phyloP scores from a whole-genome alignment of 1,284 basidiomycete genomes.

The Taiwanofungus camphoratus region DNA sequence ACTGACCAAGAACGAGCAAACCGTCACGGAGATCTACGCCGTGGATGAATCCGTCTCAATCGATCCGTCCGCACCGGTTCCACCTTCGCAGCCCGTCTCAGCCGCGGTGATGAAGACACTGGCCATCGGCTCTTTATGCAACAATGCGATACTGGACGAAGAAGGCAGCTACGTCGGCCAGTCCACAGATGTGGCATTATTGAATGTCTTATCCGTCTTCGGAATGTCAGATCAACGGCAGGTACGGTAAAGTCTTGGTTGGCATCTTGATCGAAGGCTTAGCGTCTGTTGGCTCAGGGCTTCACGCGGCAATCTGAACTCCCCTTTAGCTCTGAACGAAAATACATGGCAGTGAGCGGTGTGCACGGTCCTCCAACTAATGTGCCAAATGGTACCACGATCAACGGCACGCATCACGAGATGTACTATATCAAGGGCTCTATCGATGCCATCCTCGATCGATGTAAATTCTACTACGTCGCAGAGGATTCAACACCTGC shows the following conservation, averaged over 20 bases:
- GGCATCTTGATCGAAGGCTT: conserved; percentile 6
- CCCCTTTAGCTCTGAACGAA: conserved; percentile 90
- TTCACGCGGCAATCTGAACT: conserved; percentile 79
- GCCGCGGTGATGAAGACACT: conserved; percentile 57
- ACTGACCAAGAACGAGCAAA: conserved; percentile 93
- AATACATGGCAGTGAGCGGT: conserved; percentile 89
- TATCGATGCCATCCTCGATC: conserved; percentile 80
- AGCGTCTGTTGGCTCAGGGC: conserved; percentile 29
- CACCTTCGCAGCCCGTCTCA: conserved; percentile 32
- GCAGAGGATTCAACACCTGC: conserved; percentile 77
- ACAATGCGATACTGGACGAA: conserved; percentile 68
- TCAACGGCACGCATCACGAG: conserved; percentile 41
- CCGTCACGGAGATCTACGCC: conserved; percentile 83
- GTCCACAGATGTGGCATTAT: conserved; percentile 89
- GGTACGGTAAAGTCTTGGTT: conserved; percentile 36
- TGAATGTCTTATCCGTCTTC: conserved; percentile 77
- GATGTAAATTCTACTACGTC: conserved; percentile 85
- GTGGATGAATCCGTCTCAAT: conserved; percentile 78
- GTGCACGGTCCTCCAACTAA: conserved; percentile 34
- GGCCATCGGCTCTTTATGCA: conserved; percentile 67
- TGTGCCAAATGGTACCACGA: conserved; percentile 32
- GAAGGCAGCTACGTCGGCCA: conserved; percentile 81
- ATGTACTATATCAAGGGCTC: conserved; percentile 92
- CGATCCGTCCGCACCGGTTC: conserved; percentile 39
- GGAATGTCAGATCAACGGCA: conserved; percentile 65